A percentile compares a stretch with the other conserved stretches of the same genome.
Evolutionary conservation across 1,284 basidiomycete species (phyloP).

Genomic region (Paramarasmius palmivorus): DNA sequence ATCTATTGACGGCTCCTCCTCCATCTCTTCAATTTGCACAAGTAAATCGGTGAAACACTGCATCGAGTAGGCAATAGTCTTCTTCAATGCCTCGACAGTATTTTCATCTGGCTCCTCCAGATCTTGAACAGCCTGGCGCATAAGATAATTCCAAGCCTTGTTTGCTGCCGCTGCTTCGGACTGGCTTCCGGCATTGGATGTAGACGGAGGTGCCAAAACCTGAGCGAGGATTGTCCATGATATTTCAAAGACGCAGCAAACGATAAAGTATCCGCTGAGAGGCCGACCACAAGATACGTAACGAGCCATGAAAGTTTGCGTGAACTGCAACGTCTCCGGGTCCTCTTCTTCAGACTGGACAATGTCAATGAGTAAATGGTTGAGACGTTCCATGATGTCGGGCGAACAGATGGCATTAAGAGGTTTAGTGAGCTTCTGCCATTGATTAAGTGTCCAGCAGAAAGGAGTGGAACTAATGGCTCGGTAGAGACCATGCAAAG

Average conservation of each 20-base stretch:
- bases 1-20: conserved; percentile 72
- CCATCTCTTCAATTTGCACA: conserved; percentile 77
- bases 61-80: conserved; percentile 59
- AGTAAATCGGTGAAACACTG: conserved; percentile 76
- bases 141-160: conserved; percentile 73
- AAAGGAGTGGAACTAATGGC: conserved; percentile 80
- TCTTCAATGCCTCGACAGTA: conserved; percentile 45
- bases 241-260: conserved; percentile 83
- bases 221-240: conserved; percentile 85
- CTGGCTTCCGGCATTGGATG: conserved; percentile 27
- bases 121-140: conserved; percentile 49
- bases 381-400: conserved; percentile 65
- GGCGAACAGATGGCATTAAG: conserved; percentile 61
- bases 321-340: conserved; percentile 51
- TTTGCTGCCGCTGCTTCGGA: conserved; percentile 81
- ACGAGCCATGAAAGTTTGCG: conserved; percentile 73
- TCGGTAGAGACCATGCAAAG: conserved; percentile 85
- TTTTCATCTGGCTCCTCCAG: conserved; percentile 37
- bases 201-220: conserved; percentile 52
- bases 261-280: conserved; percentile 84
- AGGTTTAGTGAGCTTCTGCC: conserved; percentile 56
- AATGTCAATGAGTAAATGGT: conserved; percentile 64
- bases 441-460: conserved; percentile 71
- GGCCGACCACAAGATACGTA: conserved; percentile 78
- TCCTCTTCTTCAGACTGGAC: conserved; percentile 55